These are phyloP conservation scores for Ensete glaucum DNA, from an alignment of 176 grass and related monocot species.

Conservation along the genomic window DNA sequence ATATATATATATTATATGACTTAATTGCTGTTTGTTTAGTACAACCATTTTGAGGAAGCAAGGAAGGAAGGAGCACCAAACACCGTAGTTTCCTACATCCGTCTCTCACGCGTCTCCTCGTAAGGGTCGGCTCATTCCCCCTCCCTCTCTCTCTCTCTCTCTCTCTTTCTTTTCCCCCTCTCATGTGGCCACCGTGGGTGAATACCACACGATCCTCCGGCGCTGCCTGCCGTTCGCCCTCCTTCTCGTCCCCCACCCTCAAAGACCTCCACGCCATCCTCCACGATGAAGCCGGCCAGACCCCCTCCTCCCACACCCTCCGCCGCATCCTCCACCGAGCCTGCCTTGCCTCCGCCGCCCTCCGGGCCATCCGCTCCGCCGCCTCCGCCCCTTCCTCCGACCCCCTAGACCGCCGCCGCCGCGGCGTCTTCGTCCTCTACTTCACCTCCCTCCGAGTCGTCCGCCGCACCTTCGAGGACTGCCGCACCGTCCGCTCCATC, in stretches of 20 bases:
- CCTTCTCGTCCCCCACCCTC: constrained; percentile 50
- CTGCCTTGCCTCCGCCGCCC: constrained; percentile 42
- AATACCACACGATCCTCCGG: constrained; percentile 36
- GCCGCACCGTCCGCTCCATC: constrained; percentile 47
- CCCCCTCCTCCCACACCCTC: constrained; percentile 15
- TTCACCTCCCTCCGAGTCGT: constrained; percentile 72
- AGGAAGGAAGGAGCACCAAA: no score
- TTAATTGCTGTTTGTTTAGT: no score
- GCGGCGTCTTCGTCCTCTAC: constrained; percentile 49
- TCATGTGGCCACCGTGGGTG: constrained; percentile 62
- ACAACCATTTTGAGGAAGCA: no score
- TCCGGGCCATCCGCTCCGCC: constrained; percentile 41
- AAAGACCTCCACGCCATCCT: constrained; percentile 59
- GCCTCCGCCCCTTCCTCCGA: constrained; percentile 12
- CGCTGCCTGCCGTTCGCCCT: constrained; percentile 23
- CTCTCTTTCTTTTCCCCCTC: background rate
- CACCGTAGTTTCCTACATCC: no score
- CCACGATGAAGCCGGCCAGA: constrained; percentile 25
- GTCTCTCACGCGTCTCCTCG: no score
- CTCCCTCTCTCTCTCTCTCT: background rate
- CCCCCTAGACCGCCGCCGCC: constrained; percentile 32
- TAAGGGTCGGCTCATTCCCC: no score
- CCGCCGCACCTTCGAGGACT: constrained; percentile 67
- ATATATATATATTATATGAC: no score
- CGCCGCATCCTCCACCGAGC: constrained; percentile 57